phyloP scores from a whole-genome alignment of 371 early-diverging fungal genomes.

The Mortierella sp. region DNA sequence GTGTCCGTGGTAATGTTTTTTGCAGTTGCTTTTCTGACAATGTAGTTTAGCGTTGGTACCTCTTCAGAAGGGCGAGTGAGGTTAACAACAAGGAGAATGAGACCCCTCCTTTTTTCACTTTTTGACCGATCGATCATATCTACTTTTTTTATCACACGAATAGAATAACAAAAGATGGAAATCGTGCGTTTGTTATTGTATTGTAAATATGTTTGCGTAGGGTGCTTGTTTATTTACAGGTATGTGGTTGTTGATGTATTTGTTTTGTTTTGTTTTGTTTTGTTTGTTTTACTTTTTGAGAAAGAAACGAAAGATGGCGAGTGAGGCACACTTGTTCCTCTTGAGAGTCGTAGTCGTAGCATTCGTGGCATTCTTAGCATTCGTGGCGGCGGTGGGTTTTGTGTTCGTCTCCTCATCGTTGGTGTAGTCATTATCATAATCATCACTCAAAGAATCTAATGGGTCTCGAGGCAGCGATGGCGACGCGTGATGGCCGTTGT shows the following conservation, averaged over 20 bases:
- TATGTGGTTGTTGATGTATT: not conserved
- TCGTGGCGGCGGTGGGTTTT: not conserved
- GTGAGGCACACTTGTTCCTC: not conserved
- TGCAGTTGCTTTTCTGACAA: not conserved
- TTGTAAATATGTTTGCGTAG: not conserved
- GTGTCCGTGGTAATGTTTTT: not conserved
- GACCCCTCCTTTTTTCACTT: too few species aligned
- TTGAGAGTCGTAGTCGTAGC: not conserved
- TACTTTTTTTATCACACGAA: not conserved
- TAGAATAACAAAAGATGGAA: not conserved
- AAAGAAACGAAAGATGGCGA: slow-evolving; percentile 17
- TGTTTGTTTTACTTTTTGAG: not conserved
- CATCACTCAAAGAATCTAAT: too few species aligned
- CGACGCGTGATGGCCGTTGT: too few species aligned
- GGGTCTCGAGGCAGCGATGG: too few species aligned
- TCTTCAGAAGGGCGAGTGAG: too few species aligned
- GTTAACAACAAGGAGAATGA: too few species aligned
- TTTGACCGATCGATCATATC: not conserved
- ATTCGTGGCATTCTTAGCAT: not conserved
- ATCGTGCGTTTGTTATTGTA: not conserved
- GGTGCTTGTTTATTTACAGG: not conserved
- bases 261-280: not conserved
- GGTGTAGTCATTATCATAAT: too few species aligned
- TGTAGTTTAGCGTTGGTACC: not conserved
- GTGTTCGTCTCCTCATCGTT: too few species aligned